Base-by-base conservation (phyloP, 1,284 basidiomycete species). In the Porogramme epimiltina region DNA sequence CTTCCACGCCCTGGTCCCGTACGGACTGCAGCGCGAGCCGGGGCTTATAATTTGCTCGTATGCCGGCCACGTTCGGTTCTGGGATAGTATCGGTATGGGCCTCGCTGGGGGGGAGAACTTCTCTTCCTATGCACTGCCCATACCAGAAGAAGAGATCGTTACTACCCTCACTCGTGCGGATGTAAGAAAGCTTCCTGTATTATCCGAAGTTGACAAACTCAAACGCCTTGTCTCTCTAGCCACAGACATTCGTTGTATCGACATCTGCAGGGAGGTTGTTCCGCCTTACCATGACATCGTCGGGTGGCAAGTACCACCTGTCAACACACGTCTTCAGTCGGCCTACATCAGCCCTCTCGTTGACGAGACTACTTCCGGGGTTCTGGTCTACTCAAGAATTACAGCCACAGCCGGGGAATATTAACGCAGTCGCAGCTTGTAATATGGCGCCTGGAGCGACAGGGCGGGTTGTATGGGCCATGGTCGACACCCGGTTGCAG, bases 61-160 rank as follows among this genome's bases (percentile, higher is more conserved):
- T 11, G 72, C 74, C 3, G 90, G 90, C 2, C 74, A 81, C 56
- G 73, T 87, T 52, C 81, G 86, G 48, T 88, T 89, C 65, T 93
- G 89, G 89, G 84, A 89, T 51, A 88, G 85, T 59, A 85, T 92
- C 45, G 84, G 84, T 3, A 88, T 85, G 56, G 89, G 89, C 24
- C 79, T 92, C 16, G 87, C 90, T 3, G 90, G 90, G n/a, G 89
- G 88, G 2, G 81, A 88, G 45, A 81, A 82, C 54, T 91, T 79
- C 60, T 74, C 78, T 4, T 73, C 75, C 9, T 72, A 76, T 3
- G 57, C 75, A 23, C 64, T 91, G n/a, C 73, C 76, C 26, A 68
- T 91, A 28, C 69, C 71, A 25, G 66, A 75, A 19, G 78, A 78
- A 4, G 88, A 91, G 65, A 73, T 74, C 47, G 75, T 89, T 16